Evolutionary conservation across 768 basidiomycete genomes (phyloP).

Genomic region (Boletus sp.): DNA sequence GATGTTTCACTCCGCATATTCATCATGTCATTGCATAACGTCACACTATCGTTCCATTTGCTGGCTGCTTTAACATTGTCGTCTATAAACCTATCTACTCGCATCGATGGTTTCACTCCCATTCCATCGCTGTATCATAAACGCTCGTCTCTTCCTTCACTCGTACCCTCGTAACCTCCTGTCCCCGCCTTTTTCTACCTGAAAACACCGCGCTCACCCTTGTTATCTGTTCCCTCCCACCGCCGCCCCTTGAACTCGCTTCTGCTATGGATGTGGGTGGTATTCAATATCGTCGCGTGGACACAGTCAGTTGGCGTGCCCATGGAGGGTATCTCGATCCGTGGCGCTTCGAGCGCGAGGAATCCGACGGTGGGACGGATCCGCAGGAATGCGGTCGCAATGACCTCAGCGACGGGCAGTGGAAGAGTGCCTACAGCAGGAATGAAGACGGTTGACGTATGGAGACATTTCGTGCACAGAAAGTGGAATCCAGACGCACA

Average conservation of each 20-base stretch:
- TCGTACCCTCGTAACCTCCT: conserved; percentile 11
- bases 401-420: conserved; percentile 10
- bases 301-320: conserved; percentile 33
- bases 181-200: conserved; percentile 4
- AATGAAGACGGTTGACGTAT: conserved; percentile 56
- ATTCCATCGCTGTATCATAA: conserved; percentile 13
- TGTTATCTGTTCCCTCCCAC: conserved; percentile 31
- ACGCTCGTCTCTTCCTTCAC: neutral
- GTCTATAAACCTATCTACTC: conserved; percentile 17
- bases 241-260: conserved; percentile 22
- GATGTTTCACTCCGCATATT: conserved; percentile 25
- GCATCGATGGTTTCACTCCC: conserved; percentile 12
- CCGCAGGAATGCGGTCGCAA: conserved; percentile 57
- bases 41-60: conserved; percentile 14
- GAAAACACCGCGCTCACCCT: conserved; percentile 39
- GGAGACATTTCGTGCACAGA: conserved; percentile 70
- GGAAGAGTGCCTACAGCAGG: conserved; percentile 21
- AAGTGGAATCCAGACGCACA: conserved; percentile 68
- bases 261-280: conserved; percentile 19
- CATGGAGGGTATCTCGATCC: conserved; percentile 60
- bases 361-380: conserved; percentile 47
- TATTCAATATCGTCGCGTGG: conserved; percentile 42
- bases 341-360: conserved; percentile 56
- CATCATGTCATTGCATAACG: conserved; percentile 28
- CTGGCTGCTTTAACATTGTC: conserved; percentile 12